Evolutionary conservation across 176 grass and related monocot species (phyloP), one percentile per base, ranked within the genome.

Genomic region (Ensete ventricosum): DNA sequence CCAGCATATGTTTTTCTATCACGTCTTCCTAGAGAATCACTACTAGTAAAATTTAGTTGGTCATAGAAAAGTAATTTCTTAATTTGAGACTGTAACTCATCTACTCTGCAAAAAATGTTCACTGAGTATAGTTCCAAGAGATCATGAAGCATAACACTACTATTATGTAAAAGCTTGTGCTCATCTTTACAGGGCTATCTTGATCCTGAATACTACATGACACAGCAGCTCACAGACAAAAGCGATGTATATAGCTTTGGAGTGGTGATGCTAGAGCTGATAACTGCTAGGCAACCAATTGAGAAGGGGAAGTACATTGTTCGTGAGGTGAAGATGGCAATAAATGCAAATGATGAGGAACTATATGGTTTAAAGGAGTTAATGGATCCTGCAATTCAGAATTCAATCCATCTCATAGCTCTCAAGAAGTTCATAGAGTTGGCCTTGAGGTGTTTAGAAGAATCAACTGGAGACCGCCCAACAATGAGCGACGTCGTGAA

Each of bases 181-280:
- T 19, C 59, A 86, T 65, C 29, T 21, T 43, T 43, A 26, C 67
- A 96, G 89, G 92, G 92, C 7, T 96, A 96, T 60, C 73, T 92
- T 83, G 87, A 92, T 75, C 90, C 93, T 2, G 89, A 96, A 81
- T 96, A 96, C 79, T 96, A 92, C 79, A 96, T 92, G 93, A 96
- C 85, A 4, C 87, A 96, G 23, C 87, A 90, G 59, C 79, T 88
- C 74, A 90, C 90, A 1, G 87, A 88, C 34, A 96, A 92, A 81
- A 96, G 92, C 14, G 92, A 96, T 24, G 85, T 96, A 8, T 92
- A 88, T 73, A 96, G 89, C 73, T 96, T 90, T 8, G 92, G 92
- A 0, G 85, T 92, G 1, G 87, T 97, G 58, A 84, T 97, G 87
- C 77, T 97, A 22, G 93, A 96, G 71, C 66, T 92, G 63, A 64